These are phyloP conservation scores for Bipolaris zeicola DNA, from an alignment of 2,329 filamentous ascomycete genomes.

Conservation along the genomic window DNA sequence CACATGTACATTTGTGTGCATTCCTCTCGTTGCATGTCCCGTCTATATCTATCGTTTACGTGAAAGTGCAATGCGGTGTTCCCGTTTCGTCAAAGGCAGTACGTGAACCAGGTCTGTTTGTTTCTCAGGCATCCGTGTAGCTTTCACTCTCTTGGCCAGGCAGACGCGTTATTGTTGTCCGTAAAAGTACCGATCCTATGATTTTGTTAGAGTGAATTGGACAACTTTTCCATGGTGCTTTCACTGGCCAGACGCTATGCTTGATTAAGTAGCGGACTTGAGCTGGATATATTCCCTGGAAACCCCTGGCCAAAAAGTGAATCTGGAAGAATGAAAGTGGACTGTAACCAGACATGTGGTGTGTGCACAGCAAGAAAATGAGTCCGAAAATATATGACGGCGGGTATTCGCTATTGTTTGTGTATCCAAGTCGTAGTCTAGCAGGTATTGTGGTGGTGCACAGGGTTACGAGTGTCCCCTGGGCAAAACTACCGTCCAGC, in stretches of 20 bases:
- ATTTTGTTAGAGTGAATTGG: not conserved
- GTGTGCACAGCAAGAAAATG: too few relatives aligned
- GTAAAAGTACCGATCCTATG: too few relatives aligned
- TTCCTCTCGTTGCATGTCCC: not conserved
- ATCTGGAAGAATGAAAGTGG: too few relatives aligned
- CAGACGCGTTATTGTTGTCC: not conserved
- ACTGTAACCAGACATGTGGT: not conserved
- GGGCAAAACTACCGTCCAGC: too few relatives aligned
- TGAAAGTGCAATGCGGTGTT: not conserved
- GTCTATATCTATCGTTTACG: not conserved
- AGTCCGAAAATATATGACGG: too few relatives aligned
- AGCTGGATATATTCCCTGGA: too few relatives aligned
- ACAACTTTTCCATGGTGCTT: not conserved
- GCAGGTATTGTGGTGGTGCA: too few relatives aligned
- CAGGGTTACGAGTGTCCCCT: too few relatives aligned
- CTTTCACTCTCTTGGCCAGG: not conserved
- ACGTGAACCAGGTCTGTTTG: not conserved
- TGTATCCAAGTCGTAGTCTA: too few relatives aligned
- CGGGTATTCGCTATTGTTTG: too few relatives aligned
- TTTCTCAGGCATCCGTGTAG: not conserved
- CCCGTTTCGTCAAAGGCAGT: not conserved
- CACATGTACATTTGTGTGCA: slow-evolving; percentile 24
- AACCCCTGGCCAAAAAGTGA: too few relatives aligned
- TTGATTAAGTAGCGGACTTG: not conserved
- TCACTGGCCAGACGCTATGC: not conserved